A percentile compares a stretch with the other conserved stretches of the same genome.
phyloP scores from a whole-genome alignment of 2,329 filamentous ascomycete species.

The Trichoderma polysporum region DNA sequence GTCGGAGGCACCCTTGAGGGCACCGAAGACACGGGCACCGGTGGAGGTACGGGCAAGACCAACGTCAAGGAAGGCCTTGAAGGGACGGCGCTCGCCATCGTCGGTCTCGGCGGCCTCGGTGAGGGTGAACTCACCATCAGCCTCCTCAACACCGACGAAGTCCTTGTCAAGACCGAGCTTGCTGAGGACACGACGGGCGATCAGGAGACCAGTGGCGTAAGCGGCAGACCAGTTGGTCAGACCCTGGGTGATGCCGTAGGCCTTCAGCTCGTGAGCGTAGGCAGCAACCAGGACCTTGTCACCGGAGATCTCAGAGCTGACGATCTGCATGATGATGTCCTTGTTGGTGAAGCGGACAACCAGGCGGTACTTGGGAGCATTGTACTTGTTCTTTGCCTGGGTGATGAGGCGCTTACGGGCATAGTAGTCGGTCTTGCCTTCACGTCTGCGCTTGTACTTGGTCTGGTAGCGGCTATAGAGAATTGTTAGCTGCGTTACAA shows the following conservation, averaged over 20 bases:
- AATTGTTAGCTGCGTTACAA: constrained; percentile 27
- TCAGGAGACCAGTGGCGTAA: constrained; percentile 93
- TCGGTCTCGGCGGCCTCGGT: constrained; percentile 92
- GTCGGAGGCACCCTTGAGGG: constrained; percentile 99
- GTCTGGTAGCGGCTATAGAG: constrained; percentile 88
- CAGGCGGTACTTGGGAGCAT: constrained; percentile 98
- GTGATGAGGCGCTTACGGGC: constrained; percentile 99
- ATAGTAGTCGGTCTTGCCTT: constrained; percentile 99
- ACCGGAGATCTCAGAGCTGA: constrained; percentile 91
- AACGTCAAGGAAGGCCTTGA: constrained; percentile 99
- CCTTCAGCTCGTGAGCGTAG: constrained; percentile 96
- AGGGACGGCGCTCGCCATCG: constrained; percentile 91
- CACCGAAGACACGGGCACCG: constrained; percentile 97
- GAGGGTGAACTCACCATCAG: constrained; percentile 91
- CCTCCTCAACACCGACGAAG: constrained; percentile 95
- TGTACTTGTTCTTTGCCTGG: constrained; percentile 99
- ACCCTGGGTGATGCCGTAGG: constrained; percentile 97
- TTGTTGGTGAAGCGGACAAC: constrained; percentile 99
- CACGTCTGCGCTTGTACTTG: constrained; percentile 96
- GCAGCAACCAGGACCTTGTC: constrained; percentile 95
- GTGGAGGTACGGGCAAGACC: constrained; percentile 96
- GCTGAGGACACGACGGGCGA: constrained; percentile 93
- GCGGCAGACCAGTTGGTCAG: constrained; percentile 99
- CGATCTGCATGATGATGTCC: constrained; percentile 98
- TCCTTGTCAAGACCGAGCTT: constrained; percentile 94